Evolutionary conservation across 2,329 filamentous ascomycete species (phyloP).

Genomic region (Calonectria hongkongensis): DNA sequence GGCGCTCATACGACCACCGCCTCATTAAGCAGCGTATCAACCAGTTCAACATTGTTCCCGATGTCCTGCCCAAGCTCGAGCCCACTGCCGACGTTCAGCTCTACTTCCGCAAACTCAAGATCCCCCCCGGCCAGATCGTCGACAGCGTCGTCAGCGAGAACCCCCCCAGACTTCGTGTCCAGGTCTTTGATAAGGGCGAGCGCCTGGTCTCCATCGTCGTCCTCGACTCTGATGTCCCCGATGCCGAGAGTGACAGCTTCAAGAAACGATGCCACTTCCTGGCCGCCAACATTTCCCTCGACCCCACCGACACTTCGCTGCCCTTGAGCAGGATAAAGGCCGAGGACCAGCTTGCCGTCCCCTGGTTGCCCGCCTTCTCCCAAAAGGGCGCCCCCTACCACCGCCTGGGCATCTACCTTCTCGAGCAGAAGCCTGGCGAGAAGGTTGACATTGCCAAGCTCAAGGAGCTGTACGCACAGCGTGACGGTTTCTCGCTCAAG

Average conservation of each 20-base stretch:
- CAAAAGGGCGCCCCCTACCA: conserved; percentile 96
- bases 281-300: conserved; percentile 78
- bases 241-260: conserved; percentile 84
- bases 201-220: conserved; percentile 90
- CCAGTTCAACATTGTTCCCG: conserved; percentile 91
- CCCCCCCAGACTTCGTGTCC: conserved; percentile 85
- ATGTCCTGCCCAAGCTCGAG: conserved; percentile 87
- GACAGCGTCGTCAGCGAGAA: conserved; percentile 83
- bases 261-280: conserved; percentile 90
- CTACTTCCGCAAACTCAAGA: conserved; percentile 82
- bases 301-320: conserved; percentile 74
- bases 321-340: conserved; percentile 78
- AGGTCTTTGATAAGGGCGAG: conserved; percentile 88
- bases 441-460: conserved; percentile 75
- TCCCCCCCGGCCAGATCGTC: conserved; percentile 87
- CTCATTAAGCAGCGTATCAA: conserved; percentile 89
- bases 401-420: conserved; percentile 86
- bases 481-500: conserved; percentile 84
- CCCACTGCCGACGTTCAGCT: conserved; percentile 87
- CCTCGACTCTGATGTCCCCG: conserved; percentile 92
- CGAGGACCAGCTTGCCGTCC: conserved; percentile 80
- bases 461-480: conserved; percentile 69
- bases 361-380: conserved; percentile 90
- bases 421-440: conserved; percentile 83
- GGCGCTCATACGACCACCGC: conserved; percentile 87